Evolutionary conservation across 148 eudicot genomes (phyloP).

Genomic region (Arbutus unedo): DNA sequence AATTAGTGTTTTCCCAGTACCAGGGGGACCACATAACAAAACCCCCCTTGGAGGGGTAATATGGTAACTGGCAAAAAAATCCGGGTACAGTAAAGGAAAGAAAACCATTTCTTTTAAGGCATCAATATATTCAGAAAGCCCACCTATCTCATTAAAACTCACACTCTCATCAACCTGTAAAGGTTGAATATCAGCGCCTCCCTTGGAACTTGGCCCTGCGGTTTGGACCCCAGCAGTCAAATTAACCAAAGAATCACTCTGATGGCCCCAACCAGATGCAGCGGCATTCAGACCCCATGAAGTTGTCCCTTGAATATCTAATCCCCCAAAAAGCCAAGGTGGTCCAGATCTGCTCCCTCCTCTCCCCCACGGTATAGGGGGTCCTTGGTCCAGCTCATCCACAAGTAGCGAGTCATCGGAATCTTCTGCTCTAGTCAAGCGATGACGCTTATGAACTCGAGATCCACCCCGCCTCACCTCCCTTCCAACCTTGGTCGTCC

Average conservation of each 20-base stretch:
- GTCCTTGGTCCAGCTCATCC: slow-evolving; percentile 97
- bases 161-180: slow-evolving; percentile 91
- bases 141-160: slow-evolving; percentile 93
- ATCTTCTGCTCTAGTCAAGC: slow-evolving; percentile 80
- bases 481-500: slow-evolving; percentile 69
- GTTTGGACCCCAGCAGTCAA: slow-evolving; percentile 79
- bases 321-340: slow-evolving; percentile 95
- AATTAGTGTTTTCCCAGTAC: slow-evolving; percentile 94
- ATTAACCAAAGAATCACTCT: slow-evolving; percentile 63
- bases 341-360: slow-evolving; percentile 76
- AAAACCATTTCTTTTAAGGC: slow-evolving; percentile 97
- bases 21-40: slow-evolving; percentile 97
- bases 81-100: slow-evolving; percentile 93
- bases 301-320: slow-evolving; percentile 75
- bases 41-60: slow-evolving; percentile 99
- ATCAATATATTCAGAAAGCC: slow-evolving; percentile 90
- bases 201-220: slow-evolving; percentile 99
- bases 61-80: slow-evolving; percentile 89
- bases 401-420: slow-evolving; percentile 98
- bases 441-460: slow-evolving; percentile 89
- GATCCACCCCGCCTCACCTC: slow-evolving; percentile 87
- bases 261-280: slow-evolving; percentile 99
- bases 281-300: slow-evolving; percentile 90
- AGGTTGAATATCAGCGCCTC: slow-evolving; percentile 99
- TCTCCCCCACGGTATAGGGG: slow-evolving; percentile 94